Evolutionary conservation across 23 red algal species (phyloP), one percentile per base, ranked within the genome.

Genomic region (Gracilaria domingensis): DNA sequence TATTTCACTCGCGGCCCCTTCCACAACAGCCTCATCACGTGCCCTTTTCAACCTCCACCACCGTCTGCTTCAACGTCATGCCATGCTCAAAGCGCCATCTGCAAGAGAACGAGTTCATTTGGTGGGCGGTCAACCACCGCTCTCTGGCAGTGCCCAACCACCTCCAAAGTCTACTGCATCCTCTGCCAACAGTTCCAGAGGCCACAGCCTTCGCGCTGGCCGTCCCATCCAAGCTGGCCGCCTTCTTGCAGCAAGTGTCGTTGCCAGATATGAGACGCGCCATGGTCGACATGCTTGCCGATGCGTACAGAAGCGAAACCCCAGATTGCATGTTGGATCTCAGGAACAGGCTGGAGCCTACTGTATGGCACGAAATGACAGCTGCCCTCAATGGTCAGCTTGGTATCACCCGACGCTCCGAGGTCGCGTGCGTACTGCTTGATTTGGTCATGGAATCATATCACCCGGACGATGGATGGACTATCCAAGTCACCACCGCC

Each of bases 201-300:
- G 45, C 47, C 21, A 20, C 83, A 7, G 71, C 66, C n/a, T 86
- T 71, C 66, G 60, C 66, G 36, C 48, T 86, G 13, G 20, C 42
- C 8, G 48, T 86, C 7, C 83, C 83, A 17, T 36, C 17, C 12
- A 25, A 17, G 45, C 83, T 86, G 23, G 45, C 9, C 13, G 3
- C 17, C 23, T 86, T 86, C 44, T 20, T 86, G 13, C 39, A 23
- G 6, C 23, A 12, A 25, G 64, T 86, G n/a, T 86, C 83, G 25
- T 36, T 71, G 20, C 18, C 25, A 12, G 61, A 86, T 8, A 86
- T 86, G 83, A 1, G 7, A 54, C 26, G 40, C 0, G 66, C 64
- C 30, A 35, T 86, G 12, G 26, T 71, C 0, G 42, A 86, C 66
- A 86, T 86, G 83, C 32, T 86, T 36, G 83, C 83, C 5, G 83